Base-by-base conservation (phyloP, 2,329 filamentous ascomycete species). In the Colletotrichum abscissum region DNA sequence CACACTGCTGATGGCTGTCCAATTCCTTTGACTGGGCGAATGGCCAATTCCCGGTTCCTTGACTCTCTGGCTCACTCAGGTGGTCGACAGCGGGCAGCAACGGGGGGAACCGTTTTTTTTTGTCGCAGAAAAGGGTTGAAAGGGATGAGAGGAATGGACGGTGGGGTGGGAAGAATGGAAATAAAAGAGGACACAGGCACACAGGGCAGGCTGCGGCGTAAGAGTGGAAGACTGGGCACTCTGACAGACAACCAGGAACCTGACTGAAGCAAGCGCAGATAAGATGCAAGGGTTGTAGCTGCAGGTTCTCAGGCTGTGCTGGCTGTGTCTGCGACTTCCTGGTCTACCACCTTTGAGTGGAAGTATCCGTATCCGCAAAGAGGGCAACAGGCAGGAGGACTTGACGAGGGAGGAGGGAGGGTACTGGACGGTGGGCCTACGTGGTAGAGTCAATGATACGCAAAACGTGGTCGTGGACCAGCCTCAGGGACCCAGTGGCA, bases 151-250 rank as follows among this genome's bases (percentile, higher is more conserved):
- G 49, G 60, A 52, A 66, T 57, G 71, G 38, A 42, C 62, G 46
- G 67, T 68, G 66, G 71, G 71, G 54, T 64, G 62, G 62, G 62
- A 69, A 63, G 55, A 66, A 60, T 28, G 67, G 67, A 66, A 66
- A 56, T 70, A 73, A 73, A 71, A 71, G 67, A 71, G 56, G 35
- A 42, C 38, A 35, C 33, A 35, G 33, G 33, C 33, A 35, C 33
- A 35, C 33, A 42, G 38, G 38, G 38, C 38, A 42, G 38, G 38
- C 38, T 42, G 38, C 38, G 38, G 38, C 38, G 38, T 19, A 42
- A 42, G 38, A 42, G 38, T 42, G 38, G 38, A 33, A 24, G n/a
- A 24, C 57, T 60, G 33, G 33, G 11, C 12, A 42, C 24, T 62
- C 24, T 6, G 33, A 60, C 33, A 42, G 38, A 49, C 42, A 49